Evolutionary conservation across 345 rosid species (phyloP).

Genomic region (Pugionium cornutum): DNA sequence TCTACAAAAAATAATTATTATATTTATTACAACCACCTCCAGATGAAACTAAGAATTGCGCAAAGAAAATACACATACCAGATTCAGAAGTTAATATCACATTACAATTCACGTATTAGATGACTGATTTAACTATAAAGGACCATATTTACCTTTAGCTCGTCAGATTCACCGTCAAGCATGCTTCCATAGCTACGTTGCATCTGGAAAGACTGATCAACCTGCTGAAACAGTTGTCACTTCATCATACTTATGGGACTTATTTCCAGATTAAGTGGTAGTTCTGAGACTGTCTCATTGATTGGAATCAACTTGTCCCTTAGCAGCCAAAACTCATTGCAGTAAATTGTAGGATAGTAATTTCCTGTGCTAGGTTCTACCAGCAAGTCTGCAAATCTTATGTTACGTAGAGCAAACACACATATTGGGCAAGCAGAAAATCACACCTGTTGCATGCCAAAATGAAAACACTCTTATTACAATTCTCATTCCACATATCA

Average conservation of each 20-base stretch:
- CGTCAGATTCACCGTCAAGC: constrained; percentile 98
- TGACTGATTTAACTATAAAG: background rate
- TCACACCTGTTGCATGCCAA: constrained; percentile 19
- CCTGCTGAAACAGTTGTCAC: constrained; percentile 93
- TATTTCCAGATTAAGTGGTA: constrained; percentile 84
- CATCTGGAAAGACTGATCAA: constrained; percentile 98
- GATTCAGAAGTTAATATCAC: background rate
- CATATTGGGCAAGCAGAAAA: constrained; percentile 1
- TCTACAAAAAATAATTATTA: constrained; percentile 48
- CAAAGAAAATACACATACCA: background rate
- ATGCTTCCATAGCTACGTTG: constrained; percentile 98
- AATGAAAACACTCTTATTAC: background rate
- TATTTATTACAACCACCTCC: constrained; percentile 2
- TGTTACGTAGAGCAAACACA: constrained; percentile 56
- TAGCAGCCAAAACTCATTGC: constrained; percentile 97
- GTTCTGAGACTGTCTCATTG: constrained; percentile 73
- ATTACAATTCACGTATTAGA: background rate
- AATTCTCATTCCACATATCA: background rate
- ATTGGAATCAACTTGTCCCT: constrained; percentile 74
- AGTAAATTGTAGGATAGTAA: constrained; percentile 76
- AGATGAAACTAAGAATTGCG: constrained; percentile 4
- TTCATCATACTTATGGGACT: constrained; percentile 94
- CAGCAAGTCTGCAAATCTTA: constrained; percentile 63
- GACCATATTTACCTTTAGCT: constrained; percentile 66
- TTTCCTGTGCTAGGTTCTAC: constrained; percentile 69